phyloP scores from a whole-genome alignment of 768 basidiomycete genomes.

The Saitozyma sp. region DNA sequence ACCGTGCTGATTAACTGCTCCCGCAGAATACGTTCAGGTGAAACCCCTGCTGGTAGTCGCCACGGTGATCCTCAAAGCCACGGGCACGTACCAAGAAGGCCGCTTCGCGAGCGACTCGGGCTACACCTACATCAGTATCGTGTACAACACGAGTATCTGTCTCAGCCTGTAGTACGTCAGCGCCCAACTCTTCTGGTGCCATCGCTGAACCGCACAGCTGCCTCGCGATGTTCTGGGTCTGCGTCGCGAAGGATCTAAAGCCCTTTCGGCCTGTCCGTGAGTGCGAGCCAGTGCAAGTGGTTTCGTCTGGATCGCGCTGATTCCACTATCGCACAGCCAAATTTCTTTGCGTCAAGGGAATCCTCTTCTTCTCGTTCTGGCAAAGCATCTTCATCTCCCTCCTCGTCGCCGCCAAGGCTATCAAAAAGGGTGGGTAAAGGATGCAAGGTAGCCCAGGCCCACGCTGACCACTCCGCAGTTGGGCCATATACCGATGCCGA shows the following conservation, averaged over 20 bases:
- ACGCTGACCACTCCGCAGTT: conserved; percentile 50
- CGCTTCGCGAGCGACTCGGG: conserved; percentile 79
- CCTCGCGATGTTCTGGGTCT: conserved; percentile 95
- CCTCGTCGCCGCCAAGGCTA: conserved; percentile 76
- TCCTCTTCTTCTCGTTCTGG: conserved; percentile 99
- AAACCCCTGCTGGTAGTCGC: conserved; percentile 85
- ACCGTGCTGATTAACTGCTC: conserved; percentile 66
- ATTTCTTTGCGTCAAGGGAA: conserved; percentile 97
- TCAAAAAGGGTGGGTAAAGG: conserved; percentile 59
- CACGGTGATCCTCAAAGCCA: conserved; percentile 81
- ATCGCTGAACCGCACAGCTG: conserved; percentile 56
- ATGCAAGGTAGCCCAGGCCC: neutral
- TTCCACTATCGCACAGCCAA: conserved; percentile 61
- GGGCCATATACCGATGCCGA: conserved; percentile 85
- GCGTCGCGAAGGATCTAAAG: conserved; percentile 81
- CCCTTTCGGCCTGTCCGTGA: conserved; percentile 63
- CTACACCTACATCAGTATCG: conserved; percentile 83
- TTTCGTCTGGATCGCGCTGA: conserved; percentile 13
- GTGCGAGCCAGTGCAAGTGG: conserved; percentile 8
- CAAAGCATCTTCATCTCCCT: conserved; percentile 82
- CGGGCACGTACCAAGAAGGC: conserved; percentile 86
- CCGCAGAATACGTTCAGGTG: conserved; percentile 89
- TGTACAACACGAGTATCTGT: conserved; percentile 57
- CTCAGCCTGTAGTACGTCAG: conserved; percentile 62
- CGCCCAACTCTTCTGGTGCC: neutral